Base-by-base conservation (phyloP, 306 rosid species). In the Sphenostylis stenocarpa region DNA sequence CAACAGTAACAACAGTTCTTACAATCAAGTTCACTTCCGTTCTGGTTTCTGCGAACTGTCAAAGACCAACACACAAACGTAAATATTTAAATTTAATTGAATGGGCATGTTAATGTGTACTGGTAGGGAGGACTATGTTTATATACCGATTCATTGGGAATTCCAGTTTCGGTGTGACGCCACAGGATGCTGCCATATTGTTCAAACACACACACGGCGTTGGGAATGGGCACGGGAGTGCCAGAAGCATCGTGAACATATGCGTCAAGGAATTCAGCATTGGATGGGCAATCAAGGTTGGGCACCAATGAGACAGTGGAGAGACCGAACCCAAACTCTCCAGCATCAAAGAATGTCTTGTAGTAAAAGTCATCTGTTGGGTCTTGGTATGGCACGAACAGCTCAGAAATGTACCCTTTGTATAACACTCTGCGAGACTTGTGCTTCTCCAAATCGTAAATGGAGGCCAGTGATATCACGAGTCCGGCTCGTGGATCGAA, bases 341-440 rank as follows among this genome's bases (percentile, higher is more conserved):
- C 88, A 0, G 81, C 65, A 23, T 85, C 88, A 11, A 85, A 85
- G 56, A 81, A 81, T 0, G 85, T 81, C 75, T 81, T 84, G 1
- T 61, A 81, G 61, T 51, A 77, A 71, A 83, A 85, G 0, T 85
- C 88, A 0, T 81, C 88, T 1, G 81, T 20, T 5, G 88, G 88
- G 62, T 85, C 85, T 56, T 84, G 83, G 75, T 84, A 81, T 1
- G 87, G 87, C 45, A 84, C 87, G 7, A 84, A 84, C 33, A 84
- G 16, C 73, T 84, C 87, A 0, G 43, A 84, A 33, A 81, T 34
- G 28, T 9, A 84, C 0, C 87, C 87, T 84, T 80, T 76, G 67
- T 84, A 84, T 4, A 84, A 7, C 1, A 85, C 83, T 20, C 85
- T 11, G 2, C 83, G 77, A 19, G 72, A 62, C 36, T 81, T 81